A percentile compares a stretch with the other conserved stretches of the same genome.
Conservation (phyloP, 805 yeast species). For the Saccharomyces jurei region DNA sequence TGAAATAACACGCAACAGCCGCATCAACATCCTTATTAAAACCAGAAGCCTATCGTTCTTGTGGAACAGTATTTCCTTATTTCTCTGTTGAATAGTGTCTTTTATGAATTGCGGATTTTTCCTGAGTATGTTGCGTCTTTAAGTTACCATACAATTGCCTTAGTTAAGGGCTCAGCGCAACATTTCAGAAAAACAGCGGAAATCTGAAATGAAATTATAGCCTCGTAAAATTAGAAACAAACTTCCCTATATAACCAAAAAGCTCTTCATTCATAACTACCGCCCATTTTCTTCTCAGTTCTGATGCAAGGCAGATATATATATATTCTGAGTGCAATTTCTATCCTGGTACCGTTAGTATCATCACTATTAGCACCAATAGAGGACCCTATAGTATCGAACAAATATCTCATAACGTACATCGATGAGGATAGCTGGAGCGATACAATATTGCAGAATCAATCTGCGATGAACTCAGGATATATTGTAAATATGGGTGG, state of each 20-base stretch:
- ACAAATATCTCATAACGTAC: slow-evolving; percentile 16
- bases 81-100: background rate
- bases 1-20: background rate
- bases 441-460: slow-evolving; percentile 5
- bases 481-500: slow-evolving; percentile 12
- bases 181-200: background rate
- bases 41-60: background rate
- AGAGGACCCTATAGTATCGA: slow-evolving; percentile 13
- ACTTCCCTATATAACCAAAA: background rate
- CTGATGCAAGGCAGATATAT: background rate
- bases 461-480: slow-evolving; percentile 11
- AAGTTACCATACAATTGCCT: background rate
- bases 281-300: background rate
- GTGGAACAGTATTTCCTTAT: background rate
- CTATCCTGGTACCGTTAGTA: background rate
- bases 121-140: background rate
- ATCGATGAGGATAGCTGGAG: slow-evolving; percentile 15
- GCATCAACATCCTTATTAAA: background rate
- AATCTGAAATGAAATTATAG: background rate
- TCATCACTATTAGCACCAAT: slow-evolving; percentile 13
- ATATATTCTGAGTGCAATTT: background rate
- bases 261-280: background rate
- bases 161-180: background rate
- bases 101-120: background rate
- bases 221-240: background rate